Evolutionary conservation across 2,329 filamentous ascomycete genomes (phyloP).

Genomic region (Uncinocarpus reesii): DNA sequence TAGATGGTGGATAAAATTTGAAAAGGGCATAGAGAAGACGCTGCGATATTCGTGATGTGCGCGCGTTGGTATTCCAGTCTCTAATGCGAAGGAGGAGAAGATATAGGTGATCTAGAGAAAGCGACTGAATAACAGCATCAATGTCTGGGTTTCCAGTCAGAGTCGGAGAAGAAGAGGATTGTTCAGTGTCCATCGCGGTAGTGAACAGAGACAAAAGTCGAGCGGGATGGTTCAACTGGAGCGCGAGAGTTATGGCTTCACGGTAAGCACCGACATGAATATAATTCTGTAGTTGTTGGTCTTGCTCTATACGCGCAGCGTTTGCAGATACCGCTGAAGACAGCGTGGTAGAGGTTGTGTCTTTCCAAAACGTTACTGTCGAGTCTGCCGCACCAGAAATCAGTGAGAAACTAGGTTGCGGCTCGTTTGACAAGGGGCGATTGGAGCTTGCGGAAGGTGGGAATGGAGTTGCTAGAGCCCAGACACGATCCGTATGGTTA

Average conservation of each 20-base stretch:
- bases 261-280: constrained; percentile 80
- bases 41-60: constrained; percentile 76
- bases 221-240: constrained; percentile 89
- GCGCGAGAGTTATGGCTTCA: constrained; percentile 80
- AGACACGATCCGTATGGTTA: constrained; percentile 93
- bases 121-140: constrained; percentile 67
- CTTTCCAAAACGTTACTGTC: constrained; percentile 88
- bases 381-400: constrained; percentile 89
- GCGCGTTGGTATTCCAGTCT: constrained; percentile 96
- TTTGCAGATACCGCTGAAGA: constrained; percentile 62
- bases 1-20: constrained; percentile 66
- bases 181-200: constrained; percentile 50
- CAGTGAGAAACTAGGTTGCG: constrained; percentile 49
- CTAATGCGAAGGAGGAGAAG: constrained; percentile 68
- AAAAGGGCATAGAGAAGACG: constrained; percentile 71
- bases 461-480: constrained; percentile 66
- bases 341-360: constrained; percentile 74
- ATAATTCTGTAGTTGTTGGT: constrained; percentile 88
- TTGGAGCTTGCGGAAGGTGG: constrained; percentile 26
- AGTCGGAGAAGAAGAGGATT: constrained; percentile 25
- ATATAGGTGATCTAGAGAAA: constrained; percentile 80
- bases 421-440: neutral
- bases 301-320: constrained; percentile 76
- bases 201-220: constrained; percentile 77
- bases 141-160: constrained; percentile 48